phyloP scores from a whole-genome alignment of 2,329 filamentous ascomycete species.

The Trichoderma sp. region DNA sequence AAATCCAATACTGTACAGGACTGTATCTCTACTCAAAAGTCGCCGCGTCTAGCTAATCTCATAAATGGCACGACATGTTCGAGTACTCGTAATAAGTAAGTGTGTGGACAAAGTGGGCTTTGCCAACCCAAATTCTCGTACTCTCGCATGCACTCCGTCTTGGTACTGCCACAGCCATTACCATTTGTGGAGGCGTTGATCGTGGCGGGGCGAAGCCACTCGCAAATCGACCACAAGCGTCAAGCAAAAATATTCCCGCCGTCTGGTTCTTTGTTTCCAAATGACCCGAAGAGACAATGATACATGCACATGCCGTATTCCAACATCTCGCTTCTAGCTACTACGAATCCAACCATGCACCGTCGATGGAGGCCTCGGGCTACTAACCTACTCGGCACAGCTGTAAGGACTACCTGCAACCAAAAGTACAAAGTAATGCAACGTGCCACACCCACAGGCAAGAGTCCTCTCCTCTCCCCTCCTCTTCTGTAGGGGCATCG shows the following conservation, averaged over 20 bases:
- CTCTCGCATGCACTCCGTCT: not conserved
- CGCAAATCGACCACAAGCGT: not conserved
- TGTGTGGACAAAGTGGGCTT: slow-evolving; percentile 1
- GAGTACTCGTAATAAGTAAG: not conserved
- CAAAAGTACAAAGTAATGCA: not conserved
- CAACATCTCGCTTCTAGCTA: not conserved
- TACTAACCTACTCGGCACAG: not conserved
- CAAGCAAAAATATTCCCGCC: not conserved
- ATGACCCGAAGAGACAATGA: not conserved
- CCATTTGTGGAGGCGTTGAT: slow-evolving; percentile 16
- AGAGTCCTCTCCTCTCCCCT: not conserved
- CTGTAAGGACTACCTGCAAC: not conserved
- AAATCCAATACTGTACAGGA: not conserved
- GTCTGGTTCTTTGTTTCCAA: slow-evolving; percentile 6
- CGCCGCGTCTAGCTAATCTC: not conserved
- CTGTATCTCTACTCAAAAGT: not conserved
- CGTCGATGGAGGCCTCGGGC: not conserved
- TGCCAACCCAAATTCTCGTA: not conserved
- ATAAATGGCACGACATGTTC: not conserved
- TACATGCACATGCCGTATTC: not conserved
- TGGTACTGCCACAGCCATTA: not conserved
- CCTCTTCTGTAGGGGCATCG: not conserved
- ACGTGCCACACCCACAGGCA: not conserved
- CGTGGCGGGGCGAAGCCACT: slow-evolving; percentile 19
- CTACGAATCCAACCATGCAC: not conserved